These are phyloP conservation scores for Myxozyma kluyveri DNA, from an alignment of 805 yeast species.

Conservation along the genomic window DNA sequence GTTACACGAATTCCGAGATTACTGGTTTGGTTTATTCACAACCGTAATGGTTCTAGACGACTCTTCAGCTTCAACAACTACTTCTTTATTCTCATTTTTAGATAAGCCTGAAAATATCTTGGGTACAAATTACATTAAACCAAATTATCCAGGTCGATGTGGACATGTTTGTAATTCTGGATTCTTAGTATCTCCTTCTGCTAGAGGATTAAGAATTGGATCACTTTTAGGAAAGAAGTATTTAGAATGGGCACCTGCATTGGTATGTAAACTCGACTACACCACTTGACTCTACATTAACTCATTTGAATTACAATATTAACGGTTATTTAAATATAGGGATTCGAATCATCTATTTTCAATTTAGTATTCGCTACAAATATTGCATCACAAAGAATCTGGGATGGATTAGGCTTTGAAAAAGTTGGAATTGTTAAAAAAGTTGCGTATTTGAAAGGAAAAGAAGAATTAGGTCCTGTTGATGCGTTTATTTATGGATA, in stretches of 20 bases:
- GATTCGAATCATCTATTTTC: slow-evolving; percentile 79
- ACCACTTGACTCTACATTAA: not conserved
- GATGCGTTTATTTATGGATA: slow-evolving; percentile 64
- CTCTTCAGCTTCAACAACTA: slow-evolving; percentile 31
- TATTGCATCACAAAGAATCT: slow-evolving; percentile 66
- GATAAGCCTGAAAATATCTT: slow-evolving; percentile 52
- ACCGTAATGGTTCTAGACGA: slow-evolving; percentile 58
- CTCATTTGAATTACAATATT: not conserved
- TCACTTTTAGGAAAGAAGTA: slow-evolving; percentile 65
- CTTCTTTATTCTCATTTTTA: slow-evolving; percentile 8
- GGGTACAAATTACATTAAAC: slow-evolving; percentile 61
- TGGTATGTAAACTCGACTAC: slow-evolving; percentile 35
- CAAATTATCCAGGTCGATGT: slow-evolving; percentile 81
- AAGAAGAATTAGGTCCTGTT: slow-evolving; percentile 48
- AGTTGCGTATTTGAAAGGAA: slow-evolving; percentile 72
- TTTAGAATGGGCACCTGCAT: slow-evolving; percentile 65
- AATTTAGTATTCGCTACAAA: slow-evolving; percentile 84
- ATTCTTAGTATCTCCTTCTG: slow-evolving; percentile 60
- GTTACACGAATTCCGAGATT: slow-evolving; percentile 53
- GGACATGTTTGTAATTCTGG: slow-evolving; percentile 89
- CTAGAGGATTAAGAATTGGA: slow-evolving; percentile 71
- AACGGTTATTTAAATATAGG: slow-evolving; percentile 36
- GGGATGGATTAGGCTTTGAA: slow-evolving; percentile 83
- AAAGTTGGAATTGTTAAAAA: slow-evolving; percentile 70
- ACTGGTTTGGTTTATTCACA: slow-evolving; percentile 67